phyloP scores from a whole-genome alignment of 495 filamentous ascomycete species.

The Neohortaea acidophila region DNA sequence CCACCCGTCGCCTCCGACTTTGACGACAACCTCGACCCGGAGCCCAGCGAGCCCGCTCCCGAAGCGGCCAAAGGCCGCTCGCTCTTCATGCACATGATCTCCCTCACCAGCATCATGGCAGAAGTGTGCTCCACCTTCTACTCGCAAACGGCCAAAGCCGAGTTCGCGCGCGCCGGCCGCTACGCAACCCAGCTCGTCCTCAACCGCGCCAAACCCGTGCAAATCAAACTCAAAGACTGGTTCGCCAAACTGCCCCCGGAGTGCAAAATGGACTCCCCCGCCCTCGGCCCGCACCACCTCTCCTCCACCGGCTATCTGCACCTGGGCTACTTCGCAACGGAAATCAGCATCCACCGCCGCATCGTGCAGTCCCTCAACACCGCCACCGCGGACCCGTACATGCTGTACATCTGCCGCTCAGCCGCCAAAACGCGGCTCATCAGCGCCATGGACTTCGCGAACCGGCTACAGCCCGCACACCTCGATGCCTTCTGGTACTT shows the following conservation, averaged over 20 bases:
- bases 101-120: constrained; percentile 57
- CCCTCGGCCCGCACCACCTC: constrained; percentile 23
- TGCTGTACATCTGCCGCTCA: constrained; percentile 87
- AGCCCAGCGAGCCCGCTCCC: constrained; percentile 13
- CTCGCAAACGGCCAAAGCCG: constrained; percentile 44
- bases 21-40: constrained; percentile 35
- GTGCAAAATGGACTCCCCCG: constrained; percentile 48
- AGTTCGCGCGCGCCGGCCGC: constrained; percentile 30
- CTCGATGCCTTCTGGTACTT: constrained; percentile 45
- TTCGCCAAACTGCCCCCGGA: constrained; percentile 48
- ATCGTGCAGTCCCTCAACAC: constrained; percentile 57
- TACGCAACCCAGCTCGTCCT: constrained; percentile 42
- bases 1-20: constrained; percentile 55
- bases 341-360: constrained; percentile 70
- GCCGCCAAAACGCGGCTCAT: constrained; percentile 64
- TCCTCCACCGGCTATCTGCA: constrained; percentile 53
- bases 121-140: constrained; percentile 72
- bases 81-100: constrained; percentile 58
- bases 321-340: constrained; percentile 69
- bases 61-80: constrained; percentile 54
- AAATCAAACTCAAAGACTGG: constrained; percentile 73
- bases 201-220: constrained; percentile 63
- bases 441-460: constrained; percentile 32
- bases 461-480: constrained; percentile 27
- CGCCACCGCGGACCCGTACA: constrained; percentile 39